These are phyloP conservation scores for Pseudogymnoascus sp. DNA, from an alignment of 2,329 filamentous ascomycete genomes.

Conservation along the genomic window DNA sequence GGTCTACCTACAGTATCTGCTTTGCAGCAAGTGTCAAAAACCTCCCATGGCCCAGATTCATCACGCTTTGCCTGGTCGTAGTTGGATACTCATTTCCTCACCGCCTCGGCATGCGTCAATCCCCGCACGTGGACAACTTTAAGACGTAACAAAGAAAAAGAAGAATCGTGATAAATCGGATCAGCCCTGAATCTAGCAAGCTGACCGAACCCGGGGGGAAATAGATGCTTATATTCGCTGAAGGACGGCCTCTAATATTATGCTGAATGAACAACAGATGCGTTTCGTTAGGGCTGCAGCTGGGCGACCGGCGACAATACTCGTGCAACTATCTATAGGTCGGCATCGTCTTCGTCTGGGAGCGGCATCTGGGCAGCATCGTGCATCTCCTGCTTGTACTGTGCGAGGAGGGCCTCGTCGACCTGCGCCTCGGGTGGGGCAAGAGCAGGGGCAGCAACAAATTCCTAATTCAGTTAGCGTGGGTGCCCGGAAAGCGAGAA, in stretches of 20 bases:
- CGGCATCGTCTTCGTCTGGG: conserved; percentile 86
- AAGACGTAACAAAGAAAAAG: conserved; percentile 9
- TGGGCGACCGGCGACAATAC: conserved; percentile 15
- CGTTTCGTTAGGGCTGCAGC: conserved; percentile 9
- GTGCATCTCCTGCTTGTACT: conserved; percentile 86
- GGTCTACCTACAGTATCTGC: conserved; percentile 6
- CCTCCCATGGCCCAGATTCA: conserved; percentile 1
- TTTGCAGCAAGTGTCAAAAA: conserved; percentile 7
- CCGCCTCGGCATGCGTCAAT: conserved; percentile 6
- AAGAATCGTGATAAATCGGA: conserved; percentile 9
- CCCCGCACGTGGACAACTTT: neutral
- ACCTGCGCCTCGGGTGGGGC: conserved; percentile 88
- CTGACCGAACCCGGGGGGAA: neutral
- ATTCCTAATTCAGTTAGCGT: conserved; percentile 56
- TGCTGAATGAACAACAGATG: conserved; percentile 22
- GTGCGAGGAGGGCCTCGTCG: conserved; percentile 69
- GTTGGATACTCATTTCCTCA: neutral
- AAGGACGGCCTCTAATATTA: conserved; percentile 30
- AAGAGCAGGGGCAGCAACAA: conserved; percentile 89
- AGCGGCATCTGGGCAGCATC: conserved; percentile 75
- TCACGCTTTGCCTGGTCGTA: conserved; percentile 7
- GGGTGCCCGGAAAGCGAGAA: conserved; percentile 15
- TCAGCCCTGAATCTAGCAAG: conserved; percentile 5
- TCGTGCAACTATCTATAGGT: conserved; percentile 30
- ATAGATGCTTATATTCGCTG: conserved; percentile 27